Base-by-base conservation (phyloP, 164 flowering plant genomes). In the Stephania japonica region DNA sequence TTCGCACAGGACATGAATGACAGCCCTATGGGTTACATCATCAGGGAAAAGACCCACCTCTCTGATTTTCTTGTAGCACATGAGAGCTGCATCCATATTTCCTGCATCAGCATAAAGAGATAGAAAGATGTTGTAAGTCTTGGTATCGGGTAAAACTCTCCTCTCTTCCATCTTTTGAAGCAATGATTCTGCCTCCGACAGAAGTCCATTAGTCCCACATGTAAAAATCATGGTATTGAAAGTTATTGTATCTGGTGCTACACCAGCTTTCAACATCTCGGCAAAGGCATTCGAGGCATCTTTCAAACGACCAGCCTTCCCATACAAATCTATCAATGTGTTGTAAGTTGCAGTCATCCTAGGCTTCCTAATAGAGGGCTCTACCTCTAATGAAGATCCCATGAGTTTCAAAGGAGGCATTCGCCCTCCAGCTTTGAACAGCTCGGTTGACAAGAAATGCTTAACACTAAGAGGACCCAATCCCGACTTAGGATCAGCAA, bases 201-300 rank as follows among this genome's bases (percentile, higher is more conserved):
- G 67, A 73, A 85, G 74, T 23, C 97, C 97, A 77, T 89, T 85
- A 72, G 86, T 86, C 68, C 97, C 97, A 83, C 92, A 92, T 38
- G 82, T 91, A 78, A 74, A 81, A 72, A 94, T 94, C 97, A 94
- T 89, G 38, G 97, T 91, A 71, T 94, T 94, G 75, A 94, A 92
- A n/a, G 98, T 90, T 66, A 88, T 70, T 6, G 88, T 80, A 80
- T 94, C 97, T 75, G 87, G 83, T 11, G 88, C 84, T 49, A 94
- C 93, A 72, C 97, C 97, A 38, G 87, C 77, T 65, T 81, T 88
- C 78, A 94, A 74, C 98, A 92, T 92, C 80, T 90, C 95, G 8
- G 84, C 78, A 83, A 94, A 90, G 24, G 86, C 80, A 72, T 82
- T 75, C 49, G 94, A 88, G 47, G 98, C 97, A 75, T 94, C 97